Evolutionary conservation across 202 grass and related monocot genomes (phyloP).

Genomic region (Bolboschoenoplectus hybrid): DNA sequence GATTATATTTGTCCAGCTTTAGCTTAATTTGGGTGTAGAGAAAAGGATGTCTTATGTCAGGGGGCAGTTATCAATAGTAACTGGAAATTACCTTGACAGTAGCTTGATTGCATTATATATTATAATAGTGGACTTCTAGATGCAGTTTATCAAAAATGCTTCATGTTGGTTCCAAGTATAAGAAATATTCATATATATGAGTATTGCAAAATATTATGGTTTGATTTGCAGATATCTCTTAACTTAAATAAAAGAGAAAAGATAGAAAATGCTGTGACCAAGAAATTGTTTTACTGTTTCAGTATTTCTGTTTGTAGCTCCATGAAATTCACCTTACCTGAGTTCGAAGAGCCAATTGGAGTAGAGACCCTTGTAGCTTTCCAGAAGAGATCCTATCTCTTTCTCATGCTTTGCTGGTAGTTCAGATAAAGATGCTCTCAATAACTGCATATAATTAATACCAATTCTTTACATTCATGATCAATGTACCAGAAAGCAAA

Average conservation of each 20-base stretch:
- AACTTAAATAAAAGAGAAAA: background rate
- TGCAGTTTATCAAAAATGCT: background rate
- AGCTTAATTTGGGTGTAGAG: background rate
- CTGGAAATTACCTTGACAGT: background rate
- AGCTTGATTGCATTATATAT: background rate
- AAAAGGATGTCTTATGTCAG: background rate
- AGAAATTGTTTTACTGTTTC: background rate
- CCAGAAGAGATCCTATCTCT: conserved; percentile 55
- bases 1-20: background rate
- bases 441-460: conserved; percentile 48
- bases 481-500: background rate
- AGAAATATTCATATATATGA: background rate
- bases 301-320: background rate
- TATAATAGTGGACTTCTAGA: background rate
- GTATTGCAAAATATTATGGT: conserved; percentile 7
- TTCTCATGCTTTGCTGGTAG: conserved; percentile 72
- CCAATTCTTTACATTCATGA: background rate
- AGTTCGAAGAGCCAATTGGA: conserved; percentile 91
- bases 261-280: background rate
- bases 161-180: background rate
- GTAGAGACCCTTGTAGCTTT: conserved; percentile 72
- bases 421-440: conserved; percentile 59
- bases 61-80: conserved; percentile 8
- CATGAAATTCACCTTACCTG: conserved; percentile 40
- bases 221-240: background rate